These are phyloP conservation scores for Paraphaeosphaeria minitans DNA, from an alignment of 2,329 filamentous ascomycete species.

Conservation along the genomic window DNA sequence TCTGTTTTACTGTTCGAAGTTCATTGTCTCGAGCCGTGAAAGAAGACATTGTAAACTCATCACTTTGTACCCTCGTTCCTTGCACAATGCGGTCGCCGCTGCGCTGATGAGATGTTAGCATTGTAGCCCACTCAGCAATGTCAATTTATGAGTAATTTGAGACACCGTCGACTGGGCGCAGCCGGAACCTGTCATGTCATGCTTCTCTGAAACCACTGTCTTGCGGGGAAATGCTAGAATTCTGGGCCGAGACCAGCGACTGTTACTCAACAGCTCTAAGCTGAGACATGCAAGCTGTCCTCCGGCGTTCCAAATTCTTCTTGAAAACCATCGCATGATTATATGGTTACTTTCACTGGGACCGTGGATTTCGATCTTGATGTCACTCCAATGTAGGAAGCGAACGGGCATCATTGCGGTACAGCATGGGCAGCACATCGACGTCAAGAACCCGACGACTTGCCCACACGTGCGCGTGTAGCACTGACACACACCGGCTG, in stretches of 20 bases:
- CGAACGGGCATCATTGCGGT: neutral
- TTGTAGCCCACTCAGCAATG: too few species aligned
- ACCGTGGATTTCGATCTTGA: neutral
- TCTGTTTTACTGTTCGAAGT: neutral
- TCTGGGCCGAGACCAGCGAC: neutral
- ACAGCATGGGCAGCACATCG: neutral
- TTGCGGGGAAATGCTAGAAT: neutral
- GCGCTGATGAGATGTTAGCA: too few species aligned
- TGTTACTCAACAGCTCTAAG: neutral
- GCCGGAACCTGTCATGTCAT: neutral
- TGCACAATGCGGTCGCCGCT: too few species aligned
- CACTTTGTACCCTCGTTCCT: too few species aligned
- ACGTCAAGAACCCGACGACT: too few species aligned
- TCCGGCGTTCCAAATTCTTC: neutral
- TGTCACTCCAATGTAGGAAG: neutral
- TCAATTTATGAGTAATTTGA: too few species aligned
- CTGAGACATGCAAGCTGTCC: neutral
- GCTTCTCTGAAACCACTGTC: neutral
- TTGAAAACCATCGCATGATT: neutral
- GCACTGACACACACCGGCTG: neutral
- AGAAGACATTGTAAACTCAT: too few species aligned
- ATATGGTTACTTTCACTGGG: neutral
- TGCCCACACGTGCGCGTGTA: constrained; percentile 2
- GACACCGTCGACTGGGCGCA: too few species aligned
- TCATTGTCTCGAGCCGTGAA: too few species aligned